Evolutionary conservation across 2,329 filamentous ascomycete species (phyloP).

Genomic region (Xylaria polymorpha): DNA sequence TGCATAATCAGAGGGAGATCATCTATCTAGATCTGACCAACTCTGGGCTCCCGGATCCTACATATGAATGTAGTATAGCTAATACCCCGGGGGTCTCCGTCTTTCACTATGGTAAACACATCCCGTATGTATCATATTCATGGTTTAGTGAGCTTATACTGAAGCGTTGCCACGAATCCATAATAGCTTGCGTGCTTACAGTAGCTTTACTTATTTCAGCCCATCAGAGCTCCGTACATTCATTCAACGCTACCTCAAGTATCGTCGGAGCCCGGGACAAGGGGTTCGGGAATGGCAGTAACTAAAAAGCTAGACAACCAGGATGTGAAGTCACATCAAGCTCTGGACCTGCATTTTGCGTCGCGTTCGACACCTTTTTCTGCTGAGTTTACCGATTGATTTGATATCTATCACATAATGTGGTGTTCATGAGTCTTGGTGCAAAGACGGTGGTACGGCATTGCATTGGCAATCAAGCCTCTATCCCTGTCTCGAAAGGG

Average conservation of each 20-base stretch:
- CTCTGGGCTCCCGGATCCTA: constrained; percentile 1
- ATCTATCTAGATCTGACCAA: not conserved
- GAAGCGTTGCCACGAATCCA: not conserved
- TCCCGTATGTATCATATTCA: constrained; percentile 13
- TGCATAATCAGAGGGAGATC: not conserved
- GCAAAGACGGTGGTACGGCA: not conserved
- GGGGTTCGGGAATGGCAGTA: constrained; percentile 27
- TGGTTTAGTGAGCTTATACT: not conserved
- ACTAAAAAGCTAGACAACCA: constrained; percentile 13
- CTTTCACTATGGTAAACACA: constrained; percentile 3
- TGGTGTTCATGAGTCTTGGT: constrained; percentile 13
- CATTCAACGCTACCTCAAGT: constrained; percentile 9
- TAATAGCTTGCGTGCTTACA: constrained; percentile 21
- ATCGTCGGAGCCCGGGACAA: constrained; percentile 14
- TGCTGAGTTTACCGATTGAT: constrained; percentile 25
- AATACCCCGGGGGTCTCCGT: not conserved
- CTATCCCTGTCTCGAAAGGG: not conserved
- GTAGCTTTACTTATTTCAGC: constrained; percentile 26
- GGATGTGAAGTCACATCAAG: constrained; percentile 14
- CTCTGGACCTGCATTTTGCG: constrained; percentile 34
- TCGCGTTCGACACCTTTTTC: constrained; percentile 10
- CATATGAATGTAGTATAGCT: constrained; percentile 1
- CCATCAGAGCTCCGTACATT: constrained; percentile 34
- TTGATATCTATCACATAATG: constrained; percentile 13
- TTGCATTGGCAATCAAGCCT: constrained; percentile 13